Base-by-base conservation (phyloP, 2,329 filamentous ascomycete genomes). In the Fusarium citri region DNA sequence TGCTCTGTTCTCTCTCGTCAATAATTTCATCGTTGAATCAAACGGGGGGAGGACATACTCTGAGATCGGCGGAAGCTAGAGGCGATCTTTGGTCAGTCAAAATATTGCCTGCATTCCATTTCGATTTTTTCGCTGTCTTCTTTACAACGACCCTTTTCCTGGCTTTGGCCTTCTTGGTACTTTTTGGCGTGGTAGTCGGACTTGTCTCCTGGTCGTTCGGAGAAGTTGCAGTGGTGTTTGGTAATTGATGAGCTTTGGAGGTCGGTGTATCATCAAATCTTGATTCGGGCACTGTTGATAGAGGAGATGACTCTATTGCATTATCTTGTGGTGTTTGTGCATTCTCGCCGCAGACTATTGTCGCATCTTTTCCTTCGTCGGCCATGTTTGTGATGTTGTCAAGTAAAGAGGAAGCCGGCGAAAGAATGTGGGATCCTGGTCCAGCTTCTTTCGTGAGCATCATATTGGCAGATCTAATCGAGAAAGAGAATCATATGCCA, bases 51-150 rank as follows among this genome's bases (percentile, higher is more conserved):
- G 6, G 47, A 16, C 56, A 50, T 58, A 82, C 81, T 55, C 81
- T 73, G 14, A 83, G 66, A 57, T 83, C 79, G 8, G 79, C 79
- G 18, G 71, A 76, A 18, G 80, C 80, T 2, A 83, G 68, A 26
- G 81, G 81, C 4, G 81, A 83, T 28, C 78, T 81, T 2, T 76
- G 65, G 47, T 82, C 76, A 12, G 75, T 78, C 20, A 82, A 68
- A 23, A 82, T 76, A 18, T 72, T 78, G 16, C 80, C 77, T 6
- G 76, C 66, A 25, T 76, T 75, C 80, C 80, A 82, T 68, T 77
- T 80, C 1, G 76, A 74, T 60, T 78, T 81, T 56, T 73, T 76
- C 9, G 60, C 51, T 5, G 61, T n/a, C 22, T 71, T 73, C 34
- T 66, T 77, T 12, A 73, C 66, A 5, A 73, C 59, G 1, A 74